These are phyloP conservation scores for Apium graveolens DNA, from an alignment of 129 eudicot species.

Conservation along the genomic window DNA sequence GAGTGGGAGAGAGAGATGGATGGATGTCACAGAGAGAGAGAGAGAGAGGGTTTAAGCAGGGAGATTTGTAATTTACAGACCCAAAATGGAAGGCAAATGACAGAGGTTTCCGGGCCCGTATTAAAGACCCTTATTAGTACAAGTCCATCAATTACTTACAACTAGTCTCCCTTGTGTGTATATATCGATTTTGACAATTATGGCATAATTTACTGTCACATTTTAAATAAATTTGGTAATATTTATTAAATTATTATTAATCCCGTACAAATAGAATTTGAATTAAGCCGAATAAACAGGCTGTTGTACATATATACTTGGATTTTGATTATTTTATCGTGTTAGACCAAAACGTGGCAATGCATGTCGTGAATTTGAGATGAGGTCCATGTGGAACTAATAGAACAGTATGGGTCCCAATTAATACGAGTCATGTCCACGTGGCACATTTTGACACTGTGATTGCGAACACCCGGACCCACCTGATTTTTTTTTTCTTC, in stretches of 20 bases:
- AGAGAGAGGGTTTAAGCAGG: not conserved
- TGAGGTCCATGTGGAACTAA: not conserved
- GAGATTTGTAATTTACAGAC: conserved; percentile 1
- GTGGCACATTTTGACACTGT: not conserved
- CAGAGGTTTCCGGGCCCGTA: conserved; percentile 11
- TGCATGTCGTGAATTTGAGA: not conserved
- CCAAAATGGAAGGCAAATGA: conserved; percentile 5
- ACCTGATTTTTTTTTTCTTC: not conserved
- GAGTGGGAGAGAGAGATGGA: not conserved
- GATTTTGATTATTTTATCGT: not conserved
- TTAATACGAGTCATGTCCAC: not conserved
- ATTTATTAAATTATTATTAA: too few species aligned
- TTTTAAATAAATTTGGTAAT: too few species aligned
- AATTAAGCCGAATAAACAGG: not conserved
- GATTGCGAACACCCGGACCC: not conserved
- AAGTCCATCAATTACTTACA: too few species aligned
- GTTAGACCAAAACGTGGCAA: not conserved
- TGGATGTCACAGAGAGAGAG: not conserved
- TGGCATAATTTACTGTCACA: not conserved
- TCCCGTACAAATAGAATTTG: too few species aligned
- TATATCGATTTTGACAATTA: not conserved
- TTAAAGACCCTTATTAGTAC: not conserved
- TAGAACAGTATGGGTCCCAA: not conserved
- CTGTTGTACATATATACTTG: not conserved
- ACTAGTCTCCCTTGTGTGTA: not conserved